Base-by-base conservation (phyloP, 345 rosid genomes). In the Clausena lansium region DNA sequence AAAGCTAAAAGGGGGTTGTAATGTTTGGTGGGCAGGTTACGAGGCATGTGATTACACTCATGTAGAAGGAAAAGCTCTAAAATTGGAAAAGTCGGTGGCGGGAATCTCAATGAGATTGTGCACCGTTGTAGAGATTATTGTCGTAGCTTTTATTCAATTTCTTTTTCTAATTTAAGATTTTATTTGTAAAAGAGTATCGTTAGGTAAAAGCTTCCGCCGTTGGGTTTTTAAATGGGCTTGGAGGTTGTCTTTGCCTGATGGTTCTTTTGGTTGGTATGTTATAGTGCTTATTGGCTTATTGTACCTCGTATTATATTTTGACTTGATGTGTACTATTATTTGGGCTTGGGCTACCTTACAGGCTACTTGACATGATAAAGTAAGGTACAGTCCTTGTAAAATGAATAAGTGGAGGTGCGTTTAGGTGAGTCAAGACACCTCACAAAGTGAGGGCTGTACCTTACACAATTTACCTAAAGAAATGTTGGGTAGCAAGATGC, bases 11-110 rank as follows among this genome's bases (percentile, higher is more conserved):
- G 27, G 38, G n/a, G 27, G 15, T 38, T 54, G 63, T n/a, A n/a
- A n/a, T n/a, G n/a, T 22, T 5, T 10, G 73, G 68, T 55, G 55
- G n/a, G 76, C 86, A 91, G 95, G 95, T 82, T 80, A 91, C 75
- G 82, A 77, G 79, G 75, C 89, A 17, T 91, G 93, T 77, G 74
- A 71, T 32, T 70, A 30, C 35, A 84, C 86, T 77, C 77, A 79
- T 2, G 57, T 1, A 1, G 65, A 57, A 20, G 81, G 57, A 10
- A 50, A 65, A 3, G 80, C 79, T 2, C 6, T 68, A 19, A 84
- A 74, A 66, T 13, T 81, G 74, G 66, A 80, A 52, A 78, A 71
- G 68, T 73, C 86, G 68, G 82, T 28, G 60, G 81, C 81, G n/a
- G 82, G 79, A 19, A 54, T 28, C 15, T 75, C 83, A 67, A 68